Evolutionary conservation across 1,139 yeast species (phyloP), one percentile per base, ranked within the genome.

Genomic region (Casaregolazyma lundiana): DNA sequence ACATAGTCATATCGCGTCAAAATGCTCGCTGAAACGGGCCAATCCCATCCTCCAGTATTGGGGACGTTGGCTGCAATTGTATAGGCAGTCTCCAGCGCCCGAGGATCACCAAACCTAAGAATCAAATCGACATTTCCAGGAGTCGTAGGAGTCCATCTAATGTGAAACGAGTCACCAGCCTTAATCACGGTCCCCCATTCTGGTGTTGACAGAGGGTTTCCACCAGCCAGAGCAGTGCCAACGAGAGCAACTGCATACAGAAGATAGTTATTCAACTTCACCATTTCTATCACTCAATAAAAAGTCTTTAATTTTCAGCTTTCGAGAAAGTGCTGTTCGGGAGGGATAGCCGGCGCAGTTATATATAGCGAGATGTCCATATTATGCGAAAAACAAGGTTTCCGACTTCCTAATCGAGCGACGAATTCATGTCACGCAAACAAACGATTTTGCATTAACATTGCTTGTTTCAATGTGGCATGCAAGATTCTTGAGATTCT

Each of bases 81-180:
- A 45, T 38, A 43, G 5, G 59, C 48, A 26, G 59, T 55, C 4
- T 38, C 38, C 34, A 65, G 55, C 45, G 58, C 52, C 35, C 48
- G 44, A 41, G 60, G 51, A 17, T 53, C 54, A 8, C 67, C 68
- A 19, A 54, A 51, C 45, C 63, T 55, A 40, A 65, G 54, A 16
- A 62, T 45, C 16, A 65, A 51, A 51, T 63, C 59, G 45, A 65
- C 64, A 35, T 55, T 52, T 29, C 61, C 57, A n/a, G 49, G 38
- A 26, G 59, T 47, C 21, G 60, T 53, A 13, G 66, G 59, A 19
- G 41, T 50, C 68, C 68, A 64, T 35, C 53, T 57, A 41, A 64
- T 52, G 39, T 52, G 48, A 43, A 54, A 47, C 18, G 48, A 32
- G 20, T 49, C 47, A 22, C 59, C 59, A 19, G 64, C 63, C 41